A percentile compares a stretch with the other conserved stretches of the same genome.
phyloP scores from a whole-genome alignment of 495 filamentous ascomycete genomes.

The Neurospora sp. region DNA sequence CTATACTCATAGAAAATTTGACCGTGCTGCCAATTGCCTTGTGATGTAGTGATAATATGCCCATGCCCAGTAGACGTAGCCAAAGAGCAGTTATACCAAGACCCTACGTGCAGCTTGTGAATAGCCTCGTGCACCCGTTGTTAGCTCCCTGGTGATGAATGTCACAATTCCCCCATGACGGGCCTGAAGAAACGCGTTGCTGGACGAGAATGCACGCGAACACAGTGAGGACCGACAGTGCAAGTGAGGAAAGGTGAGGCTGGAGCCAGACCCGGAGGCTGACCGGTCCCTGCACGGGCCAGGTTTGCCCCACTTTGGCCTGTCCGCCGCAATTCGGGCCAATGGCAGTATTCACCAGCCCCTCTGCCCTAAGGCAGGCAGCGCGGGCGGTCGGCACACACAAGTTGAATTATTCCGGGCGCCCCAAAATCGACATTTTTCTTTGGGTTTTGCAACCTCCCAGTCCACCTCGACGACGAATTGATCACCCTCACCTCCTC shows the following conservation, averaged over 20 bases:
- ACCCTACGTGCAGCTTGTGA: not conserved
- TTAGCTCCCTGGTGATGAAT: not conserved
- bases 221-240: not conserved
- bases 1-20: not conserved
- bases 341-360: conserved; percentile 12
- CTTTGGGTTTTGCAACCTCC: conserved; percentile 22
- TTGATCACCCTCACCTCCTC: conserved; percentile 27
- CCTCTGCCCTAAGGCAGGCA: conserved; percentile 23
- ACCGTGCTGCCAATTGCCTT: not conserved
- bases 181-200: not conserved
- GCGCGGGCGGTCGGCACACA: conserved; percentile 20
- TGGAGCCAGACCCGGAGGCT: not conserved
- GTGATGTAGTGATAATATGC: not conserved
- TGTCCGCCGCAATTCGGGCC: conserved; percentile 11
- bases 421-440: conserved; percentile 29
- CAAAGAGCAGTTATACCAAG: not conserved
- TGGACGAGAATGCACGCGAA: not conserved
- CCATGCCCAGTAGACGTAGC: not conserved
- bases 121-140: not conserved
- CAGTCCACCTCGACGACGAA: conserved; percentile 27
- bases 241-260: not conserved
- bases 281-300: conserved; percentile 9
- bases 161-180: not conserved
- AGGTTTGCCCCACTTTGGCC: conserved; percentile 5
- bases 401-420: conserved; percentile 31